Percentiles rank a stretch among this genome's conserved stretches.
Evolutionary conservation across 805 yeast genomes (phyloP).

Genomic region (Ogataea dorogensis): DNA sequence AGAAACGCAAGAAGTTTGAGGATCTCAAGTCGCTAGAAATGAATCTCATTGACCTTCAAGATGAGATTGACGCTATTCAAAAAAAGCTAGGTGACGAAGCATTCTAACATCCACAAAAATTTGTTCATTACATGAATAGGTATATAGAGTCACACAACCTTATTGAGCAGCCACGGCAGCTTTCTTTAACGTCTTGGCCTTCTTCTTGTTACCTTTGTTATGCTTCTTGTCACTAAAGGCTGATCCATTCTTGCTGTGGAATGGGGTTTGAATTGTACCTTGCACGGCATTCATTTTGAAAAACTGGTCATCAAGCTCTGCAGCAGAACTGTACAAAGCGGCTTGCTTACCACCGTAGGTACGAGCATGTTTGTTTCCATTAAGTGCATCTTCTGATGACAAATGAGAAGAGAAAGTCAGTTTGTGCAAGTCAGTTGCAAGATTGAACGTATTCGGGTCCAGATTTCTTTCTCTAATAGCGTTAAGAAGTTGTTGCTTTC

Average conservation of each 20-base stretch:
- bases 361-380: slow-evolving; percentile 44
- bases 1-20: slow-evolving; percentile 70
- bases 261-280: slow-evolving; percentile 69
- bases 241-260: slow-evolving; percentile 53
- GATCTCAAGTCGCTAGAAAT: slow-evolving; percentile 61
- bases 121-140: not conserved
- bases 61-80: slow-evolving; percentile 47
- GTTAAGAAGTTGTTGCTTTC: slow-evolving; percentile 65
- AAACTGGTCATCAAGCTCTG: slow-evolving; percentile 82
- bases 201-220: slow-evolving; percentile 46
- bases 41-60: slow-evolving; percentile 56
- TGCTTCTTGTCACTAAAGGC: slow-evolving; percentile 77
- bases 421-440: slow-evolving; percentile 65
- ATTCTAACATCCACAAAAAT: slow-evolving; percentile 13
- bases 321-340: slow-evolving; percentile 72
- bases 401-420: slow-evolving; percentile 80
- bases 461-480: slow-evolving; percentile 64
- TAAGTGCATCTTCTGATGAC: slow-evolving; percentile 45
- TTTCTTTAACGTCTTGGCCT: slow-evolving; percentile 20
- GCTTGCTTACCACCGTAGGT: slow-evolving; percentile 81
- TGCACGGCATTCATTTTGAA: slow-evolving; percentile 64
- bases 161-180: slow-evolving; percentile 11
- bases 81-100: slow-evolving; percentile 54
- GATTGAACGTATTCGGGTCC: slow-evolving; percentile 50
- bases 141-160: not conserved